Percentiles rank a stretch among this genome's conserved stretches.
phyloP scores from a whole-genome alignment of 1,284 basidiomycete genomes.

The Entoloma clypeatum region DNA sequence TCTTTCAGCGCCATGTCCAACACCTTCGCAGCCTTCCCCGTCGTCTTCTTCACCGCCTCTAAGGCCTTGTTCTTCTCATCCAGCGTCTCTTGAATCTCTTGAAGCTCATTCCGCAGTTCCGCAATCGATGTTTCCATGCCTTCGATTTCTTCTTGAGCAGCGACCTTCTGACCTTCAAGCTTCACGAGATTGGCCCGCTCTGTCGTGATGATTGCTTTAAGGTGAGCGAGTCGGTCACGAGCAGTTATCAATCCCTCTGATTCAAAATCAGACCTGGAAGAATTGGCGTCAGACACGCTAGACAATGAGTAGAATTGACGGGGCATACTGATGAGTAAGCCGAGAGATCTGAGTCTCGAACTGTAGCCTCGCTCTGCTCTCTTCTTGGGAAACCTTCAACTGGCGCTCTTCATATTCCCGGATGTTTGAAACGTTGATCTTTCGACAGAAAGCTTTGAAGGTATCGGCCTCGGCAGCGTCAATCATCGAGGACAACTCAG shows the following conservation, averaged over 20 bases:
- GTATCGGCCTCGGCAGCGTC: constrained; percentile 79
- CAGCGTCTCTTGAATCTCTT: constrained; percentile 56
- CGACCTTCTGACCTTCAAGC: constrained; percentile 55
- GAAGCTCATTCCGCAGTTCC: constrained; percentile 58
- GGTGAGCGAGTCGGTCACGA: constrained; percentile 57
- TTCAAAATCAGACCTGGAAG: constrained; percentile 71
- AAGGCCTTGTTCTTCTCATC: constrained; percentile 69
- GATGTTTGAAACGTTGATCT: constrained; percentile 81
- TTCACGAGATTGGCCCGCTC: constrained; percentile 58
- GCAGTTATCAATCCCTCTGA: constrained; percentile 65
- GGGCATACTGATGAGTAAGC: constrained; percentile 78
- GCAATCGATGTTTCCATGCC: constrained; percentile 58
- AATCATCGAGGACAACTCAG: constrained; percentile 56
- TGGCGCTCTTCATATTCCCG: constrained; percentile 95
- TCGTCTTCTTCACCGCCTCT: constrained; percentile 74
- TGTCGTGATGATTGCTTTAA: constrained; percentile 51
- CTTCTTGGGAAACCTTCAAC: constrained; percentile 82
- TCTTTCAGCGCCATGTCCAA: constrained; percentile 90
- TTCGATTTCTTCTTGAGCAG: constrained; percentile 64
- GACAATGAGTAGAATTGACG: constrained; percentile 3
- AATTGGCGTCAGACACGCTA: neutral
- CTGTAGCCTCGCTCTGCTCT: constrained; percentile 79
- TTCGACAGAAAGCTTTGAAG: constrained; percentile 77
- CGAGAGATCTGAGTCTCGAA: constrained; percentile 88
- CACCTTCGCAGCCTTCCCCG: constrained; percentile 65